These are phyloP conservation scores for Ashbya aceris DNA, from an alignment of 1,139 yeast genomes.

Conservation along the genomic window DNA sequence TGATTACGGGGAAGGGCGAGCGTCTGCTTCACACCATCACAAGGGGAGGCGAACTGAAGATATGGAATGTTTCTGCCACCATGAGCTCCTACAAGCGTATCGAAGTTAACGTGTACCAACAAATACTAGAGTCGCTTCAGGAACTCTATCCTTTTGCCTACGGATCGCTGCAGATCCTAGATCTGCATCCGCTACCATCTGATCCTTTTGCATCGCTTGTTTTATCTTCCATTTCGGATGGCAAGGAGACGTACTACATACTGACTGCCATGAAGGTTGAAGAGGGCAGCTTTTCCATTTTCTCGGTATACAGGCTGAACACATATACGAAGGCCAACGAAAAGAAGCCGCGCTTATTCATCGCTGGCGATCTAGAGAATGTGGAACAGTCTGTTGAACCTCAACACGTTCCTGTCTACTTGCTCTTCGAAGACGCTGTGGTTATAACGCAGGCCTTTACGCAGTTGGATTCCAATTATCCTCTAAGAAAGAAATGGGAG, in stretches of 20 bases:
- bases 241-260: slow-evolving; percentile 34
- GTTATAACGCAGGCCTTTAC: slow-evolving; percentile 57
- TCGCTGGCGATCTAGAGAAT: slow-evolving; percentile 37
- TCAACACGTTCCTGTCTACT: slow-evolving; percentile 45
- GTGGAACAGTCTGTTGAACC: slow-evolving; percentile 5
- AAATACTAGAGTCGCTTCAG: slow-evolving; percentile 33
- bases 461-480: slow-evolving; percentile 35
- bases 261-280: slow-evolving; percentile 44
- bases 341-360: slow-evolving; percentile 40
- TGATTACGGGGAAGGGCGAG: slow-evolving; percentile 45
- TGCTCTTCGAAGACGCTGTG: slow-evolving; percentile 51
- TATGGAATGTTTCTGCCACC: slow-evolving; percentile 41
- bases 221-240: slow-evolving; percentile 34
- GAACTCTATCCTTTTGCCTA: slow-evolving; percentile 37
- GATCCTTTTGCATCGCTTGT: slow-evolving; percentile 40
- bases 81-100: slow-evolving; percentile 34
- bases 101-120: slow-evolving; percentile 31
- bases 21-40: slow-evolving; percentile 36
- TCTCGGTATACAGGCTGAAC: slow-evolving; percentile 52
- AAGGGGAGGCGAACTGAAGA: slow-evolving; percentile 35
- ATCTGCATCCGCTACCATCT: slow-evolving; percentile 35
- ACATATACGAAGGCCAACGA: slow-evolving; percentile 30
- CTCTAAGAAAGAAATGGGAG: slow-evolving; percentile 59
- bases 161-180: slow-evolving; percentile 41
- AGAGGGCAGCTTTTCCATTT: slow-evolving; percentile 46